Evolutionary conservation across 352 stramenopile species (phyloP).

Genomic region (Aphanomyces invadans): DNA sequence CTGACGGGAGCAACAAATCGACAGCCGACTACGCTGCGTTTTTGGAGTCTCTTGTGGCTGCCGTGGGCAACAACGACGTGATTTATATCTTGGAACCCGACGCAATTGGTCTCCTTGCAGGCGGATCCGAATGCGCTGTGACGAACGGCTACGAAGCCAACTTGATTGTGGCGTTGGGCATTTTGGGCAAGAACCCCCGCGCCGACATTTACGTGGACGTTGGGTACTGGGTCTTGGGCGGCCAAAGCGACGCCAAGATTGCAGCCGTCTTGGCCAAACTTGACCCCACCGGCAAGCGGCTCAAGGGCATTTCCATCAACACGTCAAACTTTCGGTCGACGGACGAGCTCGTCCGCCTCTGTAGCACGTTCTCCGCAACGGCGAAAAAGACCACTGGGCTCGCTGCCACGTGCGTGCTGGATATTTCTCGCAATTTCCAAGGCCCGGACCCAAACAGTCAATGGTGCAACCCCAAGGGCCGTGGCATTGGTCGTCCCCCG

Average conservation of each 20-base stretch:
- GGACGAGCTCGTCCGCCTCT: constrained; percentile 30
- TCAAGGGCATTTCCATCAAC: constrained; percentile 47
- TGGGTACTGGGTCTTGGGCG: constrained; percentile 27
- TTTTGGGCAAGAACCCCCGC: constrained; percentile 26
- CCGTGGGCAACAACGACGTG: constrained; percentile 26
- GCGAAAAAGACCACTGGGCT: constrained; percentile 22
- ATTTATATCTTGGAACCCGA: constrained; percentile 35
- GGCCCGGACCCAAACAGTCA: constrained; percentile 23
- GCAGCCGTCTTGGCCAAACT: constrained; percentile 34
- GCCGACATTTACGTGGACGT: constrained; percentile 33
- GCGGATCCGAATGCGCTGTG: constrained; percentile 25
- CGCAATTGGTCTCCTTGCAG: constrained; percentile 28
- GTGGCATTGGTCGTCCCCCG: constrained; percentile 35
- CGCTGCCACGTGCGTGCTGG: constrained; percentile 38
- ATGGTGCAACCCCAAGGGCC: constrained; percentile 41
- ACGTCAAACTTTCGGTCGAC: constrained; percentile 48
- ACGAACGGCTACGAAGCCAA: constrained; percentile 27
- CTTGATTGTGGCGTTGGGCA: constrained; percentile 26
- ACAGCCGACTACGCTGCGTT: constrained; percentile 29
- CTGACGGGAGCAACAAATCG: constrained; percentile 30
- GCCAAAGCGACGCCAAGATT: constrained; percentile 28
- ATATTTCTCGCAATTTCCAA: constrained; percentile 36
- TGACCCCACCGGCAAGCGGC: constrained; percentile 18
- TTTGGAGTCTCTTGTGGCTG: constrained; percentile 21
- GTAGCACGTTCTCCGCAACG: constrained; percentile 30